Conservation (phyloP, 129 eudicot species). For the Artemisia annua region DNA sequence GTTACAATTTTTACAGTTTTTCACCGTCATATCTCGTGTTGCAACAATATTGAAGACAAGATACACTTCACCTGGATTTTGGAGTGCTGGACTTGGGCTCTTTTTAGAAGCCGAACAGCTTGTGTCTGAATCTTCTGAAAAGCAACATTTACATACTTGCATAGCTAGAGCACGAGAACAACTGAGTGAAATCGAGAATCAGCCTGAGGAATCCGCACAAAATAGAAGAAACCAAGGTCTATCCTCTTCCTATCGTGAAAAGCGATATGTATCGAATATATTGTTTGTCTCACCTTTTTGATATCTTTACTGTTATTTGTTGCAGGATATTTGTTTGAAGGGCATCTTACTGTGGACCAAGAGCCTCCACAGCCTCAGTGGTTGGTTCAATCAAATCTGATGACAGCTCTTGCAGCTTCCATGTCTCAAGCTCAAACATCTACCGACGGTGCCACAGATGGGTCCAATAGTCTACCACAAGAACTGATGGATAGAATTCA, state of each 20-base stretch:
- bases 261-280: neutral
- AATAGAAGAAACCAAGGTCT: constrained; percentile 52
- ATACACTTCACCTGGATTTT: constrained; percentile 83
- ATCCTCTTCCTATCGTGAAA: neutral
- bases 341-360: constrained; percentile 90
- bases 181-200: constrained; percentile 55
- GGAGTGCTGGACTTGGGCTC: constrained; percentile 79
- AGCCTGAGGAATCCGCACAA: constrained; percentile 48
- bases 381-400: constrained; percentile 71
- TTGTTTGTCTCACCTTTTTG: neutral
- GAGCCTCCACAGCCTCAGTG: constrained; percentile 98
- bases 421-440: constrained; percentile 58
- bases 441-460: constrained; percentile 33
- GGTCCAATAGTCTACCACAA: constrained; percentile 43
- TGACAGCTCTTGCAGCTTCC: constrained; percentile 62
- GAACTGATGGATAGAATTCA: constrained; percentile 59
- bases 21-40: constrained; percentile 75
- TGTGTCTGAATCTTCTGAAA: constrained; percentile 54
- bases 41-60: constrained; percentile 86
- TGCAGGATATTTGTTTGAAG: constrained; percentile 88
- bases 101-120: constrained; percentile 66
- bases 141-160: constrained; percentile 58
- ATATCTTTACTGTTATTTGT: neutral
- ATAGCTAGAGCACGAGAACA: constrained; percentile 62
- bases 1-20: constrained; percentile 51